Evolutionary conservation across 1,284 basidiomycete species (phyloP).

Genomic region (Tetrapyrgos nigripes): DNA sequence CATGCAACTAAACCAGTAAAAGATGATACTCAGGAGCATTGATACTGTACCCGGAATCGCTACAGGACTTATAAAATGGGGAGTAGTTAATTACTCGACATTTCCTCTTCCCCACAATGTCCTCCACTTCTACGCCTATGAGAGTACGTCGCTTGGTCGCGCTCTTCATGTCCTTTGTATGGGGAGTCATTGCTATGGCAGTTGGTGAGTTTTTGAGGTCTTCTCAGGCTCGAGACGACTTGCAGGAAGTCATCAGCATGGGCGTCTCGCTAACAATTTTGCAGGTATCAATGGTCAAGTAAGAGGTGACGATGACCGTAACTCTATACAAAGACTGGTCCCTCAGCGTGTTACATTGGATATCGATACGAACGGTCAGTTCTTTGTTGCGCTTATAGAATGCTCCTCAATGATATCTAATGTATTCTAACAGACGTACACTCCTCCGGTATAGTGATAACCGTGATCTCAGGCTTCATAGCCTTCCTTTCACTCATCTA

Average conservation of each 20-base stretch:
- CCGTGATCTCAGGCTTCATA: conserved; percentile 48
- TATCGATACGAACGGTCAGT: conserved; percentile 41
- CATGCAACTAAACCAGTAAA: too few relatives aligned
- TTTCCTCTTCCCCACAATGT: not conserved
- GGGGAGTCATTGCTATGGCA: conserved; percentile 29
- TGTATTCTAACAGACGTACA: conserved; percentile 48
- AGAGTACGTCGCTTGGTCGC: conserved; percentile 25
- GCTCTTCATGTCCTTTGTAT: conserved; percentile 31
- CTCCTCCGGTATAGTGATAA: conserved; percentile 50
- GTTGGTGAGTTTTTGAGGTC: conserved; percentile 30
- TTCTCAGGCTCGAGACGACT: too few relatives aligned
- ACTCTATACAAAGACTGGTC: conserved; percentile 32
- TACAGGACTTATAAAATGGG: too few relatives aligned
- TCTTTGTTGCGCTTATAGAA: not conserved
- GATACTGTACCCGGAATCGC: too few relatives aligned
- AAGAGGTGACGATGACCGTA: conserved; percentile 44
- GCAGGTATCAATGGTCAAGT: conserved; percentile 25
- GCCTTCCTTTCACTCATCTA: conserved; percentile 46
- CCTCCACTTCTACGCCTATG: conserved; percentile 13
- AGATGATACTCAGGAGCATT: too few relatives aligned
- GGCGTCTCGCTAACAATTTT: not conserved
- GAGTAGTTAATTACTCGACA: too few relatives aligned
- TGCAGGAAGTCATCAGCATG: not conserved
- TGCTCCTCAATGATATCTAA: not conserved
- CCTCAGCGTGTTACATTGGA: conserved; percentile 33